Evolutionary conservation across 2,329 filamentous ascomycete genomes (phyloP).

Genomic region (Colletotrichum melonis): DNA sequence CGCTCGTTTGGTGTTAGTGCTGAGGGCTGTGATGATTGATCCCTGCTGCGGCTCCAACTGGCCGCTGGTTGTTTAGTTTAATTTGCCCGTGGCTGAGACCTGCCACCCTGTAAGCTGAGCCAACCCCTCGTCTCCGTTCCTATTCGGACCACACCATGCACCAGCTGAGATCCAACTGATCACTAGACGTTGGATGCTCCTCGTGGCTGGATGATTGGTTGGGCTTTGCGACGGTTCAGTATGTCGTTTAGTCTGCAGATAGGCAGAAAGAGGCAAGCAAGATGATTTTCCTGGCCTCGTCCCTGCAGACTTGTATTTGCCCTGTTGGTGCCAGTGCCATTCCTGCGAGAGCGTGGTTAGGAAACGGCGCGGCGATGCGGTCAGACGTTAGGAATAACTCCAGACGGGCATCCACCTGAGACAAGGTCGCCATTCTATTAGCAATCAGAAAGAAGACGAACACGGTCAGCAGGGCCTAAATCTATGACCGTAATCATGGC

Average conservation of each 20-base stretch:
- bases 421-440: constrained; percentile 2
- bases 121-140: constrained; percentile 6
- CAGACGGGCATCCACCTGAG: constrained; percentile 15
- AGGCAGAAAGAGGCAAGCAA: background rate
- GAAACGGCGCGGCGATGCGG: constrained; percentile 3
- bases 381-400: constrained; percentile 12
- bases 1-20: background rate
- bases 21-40: constrained; percentile 17
- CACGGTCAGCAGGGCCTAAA: background rate
- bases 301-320: too few relatives aligned
- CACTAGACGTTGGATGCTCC: background rate
- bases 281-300: background rate
- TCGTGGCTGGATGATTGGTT: background rate
- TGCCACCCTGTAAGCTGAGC: constrained; percentile 20
- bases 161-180: constrained; percentile 1
- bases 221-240: background rate
- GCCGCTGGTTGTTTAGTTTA: background rate
- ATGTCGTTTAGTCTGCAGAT: background rate
- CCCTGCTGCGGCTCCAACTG: constrained; percentile 30
- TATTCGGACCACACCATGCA: background rate
- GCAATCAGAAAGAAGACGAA: background rate
- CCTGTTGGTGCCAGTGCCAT: background rate
- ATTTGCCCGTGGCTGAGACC: constrained; percentile 29
- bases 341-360: background rate
- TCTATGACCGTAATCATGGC: background rate